A percentile compares a stretch with the other conserved stretches of the same genome.
Conservation (phyloP, 2,329 filamentous ascomycete genomes). For the Colletotrichum graminicola region DNA sequence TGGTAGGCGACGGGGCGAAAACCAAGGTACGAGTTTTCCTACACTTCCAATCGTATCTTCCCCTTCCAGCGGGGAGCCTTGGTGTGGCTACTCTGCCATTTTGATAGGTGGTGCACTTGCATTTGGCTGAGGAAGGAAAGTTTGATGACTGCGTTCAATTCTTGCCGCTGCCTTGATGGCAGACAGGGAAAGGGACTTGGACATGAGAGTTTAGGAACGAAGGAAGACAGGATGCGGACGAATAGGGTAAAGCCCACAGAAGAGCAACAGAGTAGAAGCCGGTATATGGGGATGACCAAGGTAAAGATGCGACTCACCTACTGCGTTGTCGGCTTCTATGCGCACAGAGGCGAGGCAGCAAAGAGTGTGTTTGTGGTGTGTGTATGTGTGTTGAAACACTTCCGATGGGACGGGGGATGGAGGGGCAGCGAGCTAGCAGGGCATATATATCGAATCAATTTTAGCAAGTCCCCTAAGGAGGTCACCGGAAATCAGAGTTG, state of each 20-base stretch:
- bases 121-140: neutral
- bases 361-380: neutral
- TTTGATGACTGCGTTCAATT: neutral
- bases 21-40: slow-evolving; percentile 4
- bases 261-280: neutral
- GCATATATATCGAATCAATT: slow-evolving; percentile 26
- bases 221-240: neutral
- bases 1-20: slow-evolving; percentile 14
- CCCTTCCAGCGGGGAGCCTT: neutral
- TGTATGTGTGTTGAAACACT: neutral
- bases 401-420: slow-evolving; percentile 9
- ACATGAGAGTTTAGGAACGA: neutral
- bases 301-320: slow-evolving; percentile 31
- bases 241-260: neutral
- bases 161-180: neutral
- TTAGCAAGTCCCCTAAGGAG: neutral
- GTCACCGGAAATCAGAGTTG: slow-evolving; percentile 5
- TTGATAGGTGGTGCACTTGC: neutral
- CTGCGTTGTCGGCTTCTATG: neutral
- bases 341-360: too few species aligned
- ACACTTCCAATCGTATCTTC: neutral
- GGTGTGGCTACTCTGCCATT: neutral
- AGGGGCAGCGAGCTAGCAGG: slow-evolving; percentile 20
- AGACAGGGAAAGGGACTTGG: neutral
- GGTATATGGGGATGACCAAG: neutral